phyloP scores from a whole-genome alignment of 2,329 filamentous ascomycete species.

The Fusarium hostae region DNA sequence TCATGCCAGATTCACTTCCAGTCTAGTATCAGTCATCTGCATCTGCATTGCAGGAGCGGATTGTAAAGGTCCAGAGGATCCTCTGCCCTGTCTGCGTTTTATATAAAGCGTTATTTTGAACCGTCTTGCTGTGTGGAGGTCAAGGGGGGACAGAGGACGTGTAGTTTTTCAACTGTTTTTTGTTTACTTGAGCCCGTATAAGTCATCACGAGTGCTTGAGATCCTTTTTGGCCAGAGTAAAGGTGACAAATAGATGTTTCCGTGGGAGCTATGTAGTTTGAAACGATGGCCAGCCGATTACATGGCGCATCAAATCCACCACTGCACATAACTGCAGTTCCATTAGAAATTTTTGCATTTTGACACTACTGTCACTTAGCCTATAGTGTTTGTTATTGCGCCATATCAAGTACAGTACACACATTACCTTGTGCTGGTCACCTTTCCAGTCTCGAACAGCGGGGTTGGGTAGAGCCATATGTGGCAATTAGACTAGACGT shows the following conservation, averaged over 20 bases:
- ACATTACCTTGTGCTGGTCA: background rate
- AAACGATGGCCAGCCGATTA: background rate
- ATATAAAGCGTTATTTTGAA: background rate
- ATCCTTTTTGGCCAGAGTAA: background rate
- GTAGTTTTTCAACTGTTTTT: background rate
- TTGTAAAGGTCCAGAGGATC: background rate
- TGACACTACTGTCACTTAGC: background rate
- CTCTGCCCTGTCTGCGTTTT: background rate
- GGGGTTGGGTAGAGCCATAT: background rate
- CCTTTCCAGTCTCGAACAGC: background rate
- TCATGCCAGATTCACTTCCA: background rate
- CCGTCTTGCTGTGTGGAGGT: background rate
- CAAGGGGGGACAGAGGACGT: background rate
- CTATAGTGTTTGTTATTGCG: background rate
- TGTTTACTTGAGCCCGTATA: background rate
- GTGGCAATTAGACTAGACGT: background rate
- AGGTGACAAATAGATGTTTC: background rate
- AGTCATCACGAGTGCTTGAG: background rate
- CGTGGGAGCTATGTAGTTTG: background rate
- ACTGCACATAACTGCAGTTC: background rate
- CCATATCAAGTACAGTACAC: background rate
- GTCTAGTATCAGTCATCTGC: background rate
- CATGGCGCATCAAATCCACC: background rate
- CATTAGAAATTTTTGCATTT: background rate
- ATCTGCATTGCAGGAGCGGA: background rate